phyloP scores from a whole-genome alignment of 345 rosid species.

The Carallia pectinifolia region DNA sequence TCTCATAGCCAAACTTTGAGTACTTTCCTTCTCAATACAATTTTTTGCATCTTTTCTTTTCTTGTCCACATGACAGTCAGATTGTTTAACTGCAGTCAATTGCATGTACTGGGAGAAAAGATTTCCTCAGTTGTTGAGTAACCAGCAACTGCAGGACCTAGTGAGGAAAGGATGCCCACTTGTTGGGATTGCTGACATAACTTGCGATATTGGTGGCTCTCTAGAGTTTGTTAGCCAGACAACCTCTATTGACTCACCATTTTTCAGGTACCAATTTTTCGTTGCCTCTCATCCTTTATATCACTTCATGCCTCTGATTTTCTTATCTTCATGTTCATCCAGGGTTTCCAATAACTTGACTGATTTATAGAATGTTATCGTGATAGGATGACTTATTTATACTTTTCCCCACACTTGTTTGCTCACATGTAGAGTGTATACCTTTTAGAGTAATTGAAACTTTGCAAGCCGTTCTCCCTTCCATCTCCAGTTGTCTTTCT shows the following conservation, averaged over 20 bases:
- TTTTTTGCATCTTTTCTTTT: neutral
- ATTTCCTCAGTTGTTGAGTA: slow-evolving; percentile 73
- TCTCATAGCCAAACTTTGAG: neutral
- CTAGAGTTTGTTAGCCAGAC: slow-evolving; percentile 75
- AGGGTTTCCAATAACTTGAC: neutral
- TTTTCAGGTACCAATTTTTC: slow-evolving; percentile 54
- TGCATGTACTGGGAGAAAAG: slow-evolving; percentile 98
- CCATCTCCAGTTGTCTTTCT: too few relatives aligned
- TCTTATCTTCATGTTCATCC: neutral
- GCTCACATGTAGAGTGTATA: too few relatives aligned
- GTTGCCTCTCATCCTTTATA: slow-evolving; percentile 5
- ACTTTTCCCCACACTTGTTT: neutral
- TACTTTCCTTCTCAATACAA: neutral
- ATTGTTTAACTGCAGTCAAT: slow-evolving; percentile 55
- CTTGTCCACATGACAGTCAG: neutral
- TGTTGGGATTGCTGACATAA: slow-evolving; percentile 85
- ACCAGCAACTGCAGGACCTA: slow-evolving; percentile 62
- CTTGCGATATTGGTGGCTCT: slow-evolving; percentile 87
- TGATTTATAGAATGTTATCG: neutral
- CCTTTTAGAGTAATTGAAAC: too few relatives aligned
- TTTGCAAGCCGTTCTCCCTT: too few relatives aligned
- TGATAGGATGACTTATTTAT: neutral
- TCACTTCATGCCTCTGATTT: slow-evolving; percentile 1
- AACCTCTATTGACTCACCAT: slow-evolving; percentile 78
- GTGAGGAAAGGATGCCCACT: slow-evolving; percentile 63